Conservation (phyloP, 2,329 filamentous ascomycete species). For the Phialophora chinensis region DNA sequence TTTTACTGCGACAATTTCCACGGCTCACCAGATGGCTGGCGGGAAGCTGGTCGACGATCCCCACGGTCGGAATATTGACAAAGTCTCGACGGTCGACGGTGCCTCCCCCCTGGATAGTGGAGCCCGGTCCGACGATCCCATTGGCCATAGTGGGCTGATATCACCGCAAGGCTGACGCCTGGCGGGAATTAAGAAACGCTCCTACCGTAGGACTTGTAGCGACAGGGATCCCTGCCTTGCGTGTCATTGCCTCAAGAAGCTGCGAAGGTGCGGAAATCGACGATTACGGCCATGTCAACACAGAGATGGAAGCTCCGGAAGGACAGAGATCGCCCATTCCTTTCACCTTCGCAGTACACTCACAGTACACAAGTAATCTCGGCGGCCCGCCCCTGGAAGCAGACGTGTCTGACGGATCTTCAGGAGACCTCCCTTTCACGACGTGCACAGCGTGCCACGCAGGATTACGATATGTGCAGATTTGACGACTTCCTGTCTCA, state of each 20-base stretch:
- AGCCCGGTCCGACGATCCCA: background rate
- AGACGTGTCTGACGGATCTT: too few species aligned
- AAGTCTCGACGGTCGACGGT: background rate
- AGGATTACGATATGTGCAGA: too few species aligned
- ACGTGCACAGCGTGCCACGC: too few species aligned
- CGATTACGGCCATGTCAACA: too few species aligned
- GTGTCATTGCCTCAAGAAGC: background rate
- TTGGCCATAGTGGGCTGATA: background rate
- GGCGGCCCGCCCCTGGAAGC: too few species aligned
- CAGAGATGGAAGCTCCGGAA: too few species aligned
- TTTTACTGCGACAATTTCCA: conserved; percentile 1
- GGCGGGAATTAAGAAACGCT: conserved; percentile 1
- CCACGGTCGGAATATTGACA: background rate
- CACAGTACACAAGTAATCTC: too few species aligned
- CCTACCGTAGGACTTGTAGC: background rate
- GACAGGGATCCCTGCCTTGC: background rate
- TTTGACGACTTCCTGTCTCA: too few species aligned
- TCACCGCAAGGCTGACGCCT: background rate
- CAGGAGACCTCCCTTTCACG: too few species aligned
- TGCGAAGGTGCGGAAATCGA: background rate
- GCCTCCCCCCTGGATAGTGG: background rate
- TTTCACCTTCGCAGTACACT: too few species aligned
- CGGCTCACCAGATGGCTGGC: conserved; percentile 3
- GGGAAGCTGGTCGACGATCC: background rate
- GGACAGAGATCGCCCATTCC: too few species aligned